Conservation (phyloP, 2,329 filamentous ascomycete genomes). For the Hansfordia pulvinata region DNA sequence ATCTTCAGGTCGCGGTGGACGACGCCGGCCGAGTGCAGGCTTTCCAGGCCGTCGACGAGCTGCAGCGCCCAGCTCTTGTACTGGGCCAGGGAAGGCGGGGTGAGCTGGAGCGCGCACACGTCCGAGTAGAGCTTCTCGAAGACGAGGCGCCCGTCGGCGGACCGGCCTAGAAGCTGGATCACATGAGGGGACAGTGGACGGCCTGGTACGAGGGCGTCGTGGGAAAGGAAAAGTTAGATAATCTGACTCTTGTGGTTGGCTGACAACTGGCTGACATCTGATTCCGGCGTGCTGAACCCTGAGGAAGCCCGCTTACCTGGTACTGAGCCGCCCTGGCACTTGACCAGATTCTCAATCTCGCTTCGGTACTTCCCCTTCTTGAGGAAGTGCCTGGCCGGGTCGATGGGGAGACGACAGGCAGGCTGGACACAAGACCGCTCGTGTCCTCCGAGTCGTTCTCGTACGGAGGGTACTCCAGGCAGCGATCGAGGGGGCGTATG, state of each 20-base stretch:
- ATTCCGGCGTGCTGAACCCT: no score
- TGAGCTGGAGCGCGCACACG: constrained; percentile 1
- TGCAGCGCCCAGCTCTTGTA: constrained; percentile 12
- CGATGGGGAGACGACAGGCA: constrained; percentile 9
- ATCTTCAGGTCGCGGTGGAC: constrained; percentile 12
- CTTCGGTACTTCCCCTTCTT: constrained; percentile 13
- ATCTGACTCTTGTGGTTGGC: no score
- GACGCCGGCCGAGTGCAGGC: constrained; percentile 13
- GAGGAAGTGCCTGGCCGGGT: constrained; percentile 10
- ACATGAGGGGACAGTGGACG: constrained; percentile 8
- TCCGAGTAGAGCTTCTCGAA: constrained; percentile 10
- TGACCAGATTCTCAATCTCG: constrained; percentile 13
- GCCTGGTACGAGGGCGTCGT: no score
- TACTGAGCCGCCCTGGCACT: constrained; percentile 10
- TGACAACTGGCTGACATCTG: no score
- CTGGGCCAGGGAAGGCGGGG: constrained; percentile 3
- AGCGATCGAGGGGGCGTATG: constrained; percentile 5
- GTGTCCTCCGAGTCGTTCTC: constrained; percentile 8
- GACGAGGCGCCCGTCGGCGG: constrained; percentile 9
- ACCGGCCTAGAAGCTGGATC: constrained; percentile 11
- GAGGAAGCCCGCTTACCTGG: no score
- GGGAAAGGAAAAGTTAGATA: no score
- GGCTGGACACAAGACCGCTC: constrained; percentile 3
- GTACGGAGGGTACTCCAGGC: no score
- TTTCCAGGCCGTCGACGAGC: constrained; percentile 9